phyloP scores from a whole-genome alignment of 495 filamentous ascomycete species.

The Peziza echinospora region DNA sequence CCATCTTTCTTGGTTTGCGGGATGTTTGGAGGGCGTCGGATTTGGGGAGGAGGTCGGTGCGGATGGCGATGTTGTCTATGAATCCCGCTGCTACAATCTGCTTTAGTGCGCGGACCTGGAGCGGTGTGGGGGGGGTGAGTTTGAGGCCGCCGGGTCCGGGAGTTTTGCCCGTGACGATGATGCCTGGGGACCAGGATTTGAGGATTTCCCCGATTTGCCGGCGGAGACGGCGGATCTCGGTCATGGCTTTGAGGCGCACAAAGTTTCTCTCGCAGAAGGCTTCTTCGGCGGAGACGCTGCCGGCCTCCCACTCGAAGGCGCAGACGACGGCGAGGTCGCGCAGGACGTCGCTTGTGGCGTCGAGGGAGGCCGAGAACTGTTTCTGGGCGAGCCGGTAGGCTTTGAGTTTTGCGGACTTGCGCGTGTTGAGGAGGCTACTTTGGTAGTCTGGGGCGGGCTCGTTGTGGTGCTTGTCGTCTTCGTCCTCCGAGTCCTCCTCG shows the following conservation, averaged over 20 bases:
- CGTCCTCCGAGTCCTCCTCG: conserved; percentile 7
- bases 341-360: conserved; percentile 65
- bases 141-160: conserved; percentile 22
- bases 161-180: conserved; percentile 34
- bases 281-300: conserved; percentile 21
- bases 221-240: conserved; percentile 65
- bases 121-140: conserved; percentile 45
- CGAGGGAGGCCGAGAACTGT: conserved; percentile 58
- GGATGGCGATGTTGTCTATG: conserved; percentile 87
- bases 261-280: conserved; percentile 64
- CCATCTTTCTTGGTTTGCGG: conserved; percentile 48
- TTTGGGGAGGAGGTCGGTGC: conserved; percentile 58
- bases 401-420: conserved; percentile 30
- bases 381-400: conserved; percentile 56
- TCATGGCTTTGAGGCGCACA: conserved; percentile 61
- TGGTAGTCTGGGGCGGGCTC: neutral
- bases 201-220: conserved; percentile 64
- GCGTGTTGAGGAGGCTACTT: neutral
- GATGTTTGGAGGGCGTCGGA: conserved; percentile 42
- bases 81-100: conserved; percentile 85
- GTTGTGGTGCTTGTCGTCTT: conserved; percentile 29
- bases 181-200: conserved; percentile 46
- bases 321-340: conserved; percentile 73
- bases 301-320: conserved; percentile 53
- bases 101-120: conserved; percentile 60